Evolutionary conservation across 345 rosid genomes (phyloP), one percentile per base, ranked within the genome.

Genomic region (Eucalyptus cloeziana): DNA sequence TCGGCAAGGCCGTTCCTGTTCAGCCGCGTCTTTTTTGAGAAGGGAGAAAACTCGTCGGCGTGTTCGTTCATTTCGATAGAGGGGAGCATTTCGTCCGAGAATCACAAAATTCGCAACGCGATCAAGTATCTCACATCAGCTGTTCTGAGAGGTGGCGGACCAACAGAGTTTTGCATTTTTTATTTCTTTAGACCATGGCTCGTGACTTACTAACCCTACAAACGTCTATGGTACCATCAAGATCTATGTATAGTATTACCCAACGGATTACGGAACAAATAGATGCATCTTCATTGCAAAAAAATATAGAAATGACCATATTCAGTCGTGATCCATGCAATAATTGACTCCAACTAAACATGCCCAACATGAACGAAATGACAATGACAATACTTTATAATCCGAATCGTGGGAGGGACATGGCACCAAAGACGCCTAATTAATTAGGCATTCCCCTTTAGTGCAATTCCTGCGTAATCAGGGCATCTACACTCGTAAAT

Each of bases 41-140:
- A 50, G 52, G 19, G 19, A 50, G 44, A 50, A 50, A 14, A 6
- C 52, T 50, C 7, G 21, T 50, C 0, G 7, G 0, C 0, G 52
- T 50, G 52, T 6, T 50, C 52, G 19, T 15, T 50, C 52, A 50
- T 6, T 50, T 50, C 6, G 19, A 50, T 6, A 50, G 21, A 51
- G 52, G 52, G 52, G 52, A 15, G 52, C 52, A 50, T 50, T 50
- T 44, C 47, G 47, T 44, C 47, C 2, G 47, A 44, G 8, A 44
- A 44, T 44, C 47, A 2, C 10, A 44, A 44, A 2, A 7, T 44
- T 44, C 10, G 9, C 47, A 8, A 44, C 10, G 52, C 52, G 1
- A 50, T 50, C 52, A 15, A 50, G 52, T 50, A 6, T 50, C 54
- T 50, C 54, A 5, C 54, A 6, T 16, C 54, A 50, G 54, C 54